Conservation (phyloP, 371 early-diverging fungal species). For the Mucor lusitanicus region DNA sequence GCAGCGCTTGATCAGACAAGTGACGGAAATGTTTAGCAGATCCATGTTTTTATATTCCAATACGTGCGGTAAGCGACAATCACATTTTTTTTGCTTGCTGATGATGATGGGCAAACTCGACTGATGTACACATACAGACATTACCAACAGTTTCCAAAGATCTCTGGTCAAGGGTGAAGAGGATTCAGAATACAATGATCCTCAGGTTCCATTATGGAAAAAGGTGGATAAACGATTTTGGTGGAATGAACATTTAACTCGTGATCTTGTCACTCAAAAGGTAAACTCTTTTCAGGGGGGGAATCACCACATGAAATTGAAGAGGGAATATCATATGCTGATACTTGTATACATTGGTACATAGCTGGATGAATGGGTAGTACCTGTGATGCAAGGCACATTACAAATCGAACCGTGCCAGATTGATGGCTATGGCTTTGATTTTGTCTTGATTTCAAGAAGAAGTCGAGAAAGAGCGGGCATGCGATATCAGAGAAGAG, state of each 20-base stretch:
- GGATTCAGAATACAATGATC: slow-evolving; percentile 18
- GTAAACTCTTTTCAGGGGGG: slow-evolving; percentile 16
- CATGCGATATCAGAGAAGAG: slow-evolving; percentile 67
- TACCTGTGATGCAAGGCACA: slow-evolving; percentile 73
- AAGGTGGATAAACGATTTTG: slow-evolving; percentile 58
- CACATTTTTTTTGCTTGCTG: no score
- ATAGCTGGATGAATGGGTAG: slow-evolving; percentile 62
- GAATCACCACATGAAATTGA: not conserved
- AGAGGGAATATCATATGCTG: not conserved
- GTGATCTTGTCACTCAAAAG: slow-evolving; percentile 45
- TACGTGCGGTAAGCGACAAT: slow-evolving; percentile 49
- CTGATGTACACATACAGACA: slow-evolving; percentile 37
- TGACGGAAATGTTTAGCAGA: slow-evolving; percentile 60
- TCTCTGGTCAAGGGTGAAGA: slow-evolving; percentile 25
- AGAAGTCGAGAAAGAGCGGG: slow-evolving; percentile 65
- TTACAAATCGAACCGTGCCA: slow-evolving; percentile 63
- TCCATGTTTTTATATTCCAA: slow-evolving; percentile 70
- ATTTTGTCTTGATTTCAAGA: slow-evolving; percentile 60
- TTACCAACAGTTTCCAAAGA: slow-evolving; percentile 47
- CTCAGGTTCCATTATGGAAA: slow-evolving; percentile 18
- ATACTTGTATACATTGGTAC: no score
- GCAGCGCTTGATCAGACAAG: slow-evolving; percentile 61
- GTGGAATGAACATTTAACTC: slow-evolving; percentile 69
- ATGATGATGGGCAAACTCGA: no score
- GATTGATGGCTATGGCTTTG: slow-evolving; percentile 61